phyloP scores from a whole-genome alignment of 1,284 basidiomycete species.

The Sanghuangporus baumii region DNA sequence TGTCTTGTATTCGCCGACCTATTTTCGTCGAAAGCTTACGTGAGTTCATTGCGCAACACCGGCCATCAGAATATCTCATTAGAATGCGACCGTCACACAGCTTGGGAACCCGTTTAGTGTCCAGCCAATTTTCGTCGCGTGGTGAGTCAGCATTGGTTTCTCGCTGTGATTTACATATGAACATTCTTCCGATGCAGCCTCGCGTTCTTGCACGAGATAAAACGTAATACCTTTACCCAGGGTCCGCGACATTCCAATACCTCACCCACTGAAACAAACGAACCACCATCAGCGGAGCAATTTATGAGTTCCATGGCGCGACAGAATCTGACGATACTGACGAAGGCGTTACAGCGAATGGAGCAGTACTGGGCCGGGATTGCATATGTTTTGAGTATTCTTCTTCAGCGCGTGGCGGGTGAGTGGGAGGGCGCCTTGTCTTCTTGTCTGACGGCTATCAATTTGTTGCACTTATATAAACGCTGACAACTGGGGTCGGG shows the following conservation, averaged over 20 bases:
- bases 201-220: slow-evolving; percentile 34
- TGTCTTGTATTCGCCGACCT: slow-evolving; percentile 32
- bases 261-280: not conserved
- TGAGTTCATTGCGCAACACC: slow-evolving; percentile 18
- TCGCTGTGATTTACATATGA: not conserved
- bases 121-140: slow-evolving; percentile 30
- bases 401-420: slow-evolving; percentile 23
- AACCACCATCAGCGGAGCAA: slow-evolving; percentile 25
- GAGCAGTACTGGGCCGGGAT: slow-evolving; percentile 35
- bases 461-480: not conserved
- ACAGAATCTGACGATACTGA: slow-evolving; percentile 29
- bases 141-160: slow-evolving; percentile 18
- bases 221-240: slow-evolving; percentile 21
- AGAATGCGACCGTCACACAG: slow-evolving; percentile 15
- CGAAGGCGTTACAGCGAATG: slow-evolving; percentile 30
- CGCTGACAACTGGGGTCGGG: not conserved
- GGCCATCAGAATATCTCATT: not conserved
- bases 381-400: slow-evolving; percentile 26
- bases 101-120: slow-evolving; percentile 26
- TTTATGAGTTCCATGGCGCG: slow-evolving; percentile 31
- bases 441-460: not conserved
- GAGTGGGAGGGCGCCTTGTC: slow-evolving; percentile 23
- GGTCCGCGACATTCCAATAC: not conserved
- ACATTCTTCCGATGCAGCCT: slow-evolving; percentile 22
- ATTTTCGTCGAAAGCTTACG: slow-evolving; percentile 28